Percentiles rank a stretch among this genome's conserved stretches.
Conservation (phyloP, 768 basidiomycete species). For the Lactarius indigo region DNA sequence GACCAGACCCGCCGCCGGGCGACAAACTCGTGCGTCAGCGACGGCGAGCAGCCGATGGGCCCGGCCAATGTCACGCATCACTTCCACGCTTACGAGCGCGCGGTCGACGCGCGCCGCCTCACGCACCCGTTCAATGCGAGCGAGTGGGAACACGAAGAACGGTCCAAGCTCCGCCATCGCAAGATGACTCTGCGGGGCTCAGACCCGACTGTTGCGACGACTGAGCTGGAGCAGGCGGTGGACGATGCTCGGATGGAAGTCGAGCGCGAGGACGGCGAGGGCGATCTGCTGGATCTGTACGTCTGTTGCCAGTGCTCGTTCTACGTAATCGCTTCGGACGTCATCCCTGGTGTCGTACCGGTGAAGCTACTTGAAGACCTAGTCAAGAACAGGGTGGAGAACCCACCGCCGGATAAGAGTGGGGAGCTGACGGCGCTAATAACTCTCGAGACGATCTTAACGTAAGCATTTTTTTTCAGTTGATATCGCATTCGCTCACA, state of each 20-base stretch:
- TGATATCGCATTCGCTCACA: conserved; percentile 4
- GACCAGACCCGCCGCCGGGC: conserved; percentile 48
- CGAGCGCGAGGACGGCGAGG: conserved; percentile 38
- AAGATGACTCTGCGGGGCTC: conserved; percentile 38
- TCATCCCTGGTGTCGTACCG: conserved; percentile 73
- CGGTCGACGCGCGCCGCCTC: conserved; percentile 66
- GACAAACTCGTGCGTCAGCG: conserved; percentile 50
- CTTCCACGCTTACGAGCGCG: conserved; percentile 70
- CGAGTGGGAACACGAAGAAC: conserved; percentile 55
- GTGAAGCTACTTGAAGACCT: conserved; percentile 60
- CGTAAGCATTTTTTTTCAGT: conserved; percentile 42
- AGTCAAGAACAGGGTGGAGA: conserved; percentile 52
- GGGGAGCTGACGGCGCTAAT: conserved; percentile 52
- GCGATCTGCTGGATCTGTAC: conserved; percentile 68
- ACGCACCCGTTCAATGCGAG: conserved; percentile 54
- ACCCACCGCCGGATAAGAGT: conserved; percentile 54
- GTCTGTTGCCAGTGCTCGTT: conserved; percentile 82
- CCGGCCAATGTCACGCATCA: conserved; percentile 68
- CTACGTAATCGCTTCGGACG: conserved; percentile 64
- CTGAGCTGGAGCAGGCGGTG: conserved; percentile 21
- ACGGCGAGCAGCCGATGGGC: conserved; percentile 44
- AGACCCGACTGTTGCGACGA: conserved; percentile 6
- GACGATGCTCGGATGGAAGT: conserved; percentile 35
- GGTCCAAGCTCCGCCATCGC: conserved; percentile 51
- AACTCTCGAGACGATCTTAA: conserved; percentile 63